phyloP scores from a whole-genome alignment of 129 eudicot species.

The Artemisia tridentata region DNA sequence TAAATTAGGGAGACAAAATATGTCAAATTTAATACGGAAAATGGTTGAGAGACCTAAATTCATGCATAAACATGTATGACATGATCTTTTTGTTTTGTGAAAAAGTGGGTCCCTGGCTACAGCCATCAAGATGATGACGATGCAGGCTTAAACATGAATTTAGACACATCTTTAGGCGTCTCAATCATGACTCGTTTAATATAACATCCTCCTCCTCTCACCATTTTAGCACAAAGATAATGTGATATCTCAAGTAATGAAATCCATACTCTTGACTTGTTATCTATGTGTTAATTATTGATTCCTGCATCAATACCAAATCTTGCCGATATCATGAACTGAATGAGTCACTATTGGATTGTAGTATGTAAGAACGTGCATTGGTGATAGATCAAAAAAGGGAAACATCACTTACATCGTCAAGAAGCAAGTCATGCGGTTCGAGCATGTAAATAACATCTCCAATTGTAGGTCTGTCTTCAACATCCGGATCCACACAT shows the following conservation, averaged over 20 bases:
- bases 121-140: too few species aligned
- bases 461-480: conserved; percentile 55
- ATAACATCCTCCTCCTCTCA: too few species aligned
- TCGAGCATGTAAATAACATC: conserved; percentile 56
- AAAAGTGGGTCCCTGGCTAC: too few species aligned
- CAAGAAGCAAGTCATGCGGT: conserved; percentile 51
- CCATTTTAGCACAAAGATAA: background rate
- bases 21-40: too few species aligned
- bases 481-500: conserved; percentile 48
- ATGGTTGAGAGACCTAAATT: too few species aligned
- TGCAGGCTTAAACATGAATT: too few species aligned
- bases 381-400: background rate
- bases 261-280: background rate
- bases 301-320: conserved; percentile 22
- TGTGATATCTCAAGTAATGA: background rate
- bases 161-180: too few species aligned
- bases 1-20: too few species aligned
- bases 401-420: conserved; percentile 34
- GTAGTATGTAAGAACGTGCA: too few species aligned
- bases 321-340: background rate
- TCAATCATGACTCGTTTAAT: too few species aligned
- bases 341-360: background rate
- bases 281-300: background rate
- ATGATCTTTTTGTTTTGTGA: too few species aligned
- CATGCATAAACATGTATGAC: too few species aligned